Percentiles rank a stretch among this genome's conserved stretches.
Evolutionary conservation across 2,329 filamentous ascomycete species (phyloP).

Genomic region (Talaromyces sp.): DNA sequence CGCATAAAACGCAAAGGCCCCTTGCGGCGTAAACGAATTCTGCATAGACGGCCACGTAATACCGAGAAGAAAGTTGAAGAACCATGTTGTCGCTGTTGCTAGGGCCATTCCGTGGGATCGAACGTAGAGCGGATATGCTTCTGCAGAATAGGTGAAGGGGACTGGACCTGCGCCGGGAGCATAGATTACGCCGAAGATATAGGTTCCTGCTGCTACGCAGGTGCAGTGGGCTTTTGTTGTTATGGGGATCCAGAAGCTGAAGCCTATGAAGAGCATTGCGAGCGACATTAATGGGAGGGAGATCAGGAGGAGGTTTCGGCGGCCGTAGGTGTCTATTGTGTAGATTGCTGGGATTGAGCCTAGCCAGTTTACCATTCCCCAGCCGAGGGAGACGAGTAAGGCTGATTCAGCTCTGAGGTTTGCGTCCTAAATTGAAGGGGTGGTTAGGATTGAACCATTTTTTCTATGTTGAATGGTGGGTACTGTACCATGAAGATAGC

Average conservation of each 20-base stretch:
- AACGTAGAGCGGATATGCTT: constrained; percentile 65
- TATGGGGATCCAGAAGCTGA: constrained; percentile 53
- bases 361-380: constrained; percentile 67
- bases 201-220: constrained; percentile 49
- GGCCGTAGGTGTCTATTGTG: constrained; percentile 68
- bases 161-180: constrained; percentile 27
- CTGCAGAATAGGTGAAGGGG: constrained; percentile 67
- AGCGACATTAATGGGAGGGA: constrained; percentile 65
- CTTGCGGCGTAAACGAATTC: constrained; percentile 53
- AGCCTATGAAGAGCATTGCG: constrained; percentile 53
- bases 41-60: constrained; percentile 57
- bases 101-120: constrained; percentile 65
- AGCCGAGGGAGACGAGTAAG: constrained; percentile 64
- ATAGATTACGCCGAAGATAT: not conserved
- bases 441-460: constrained; percentile 2
- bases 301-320: constrained; percentile 63
- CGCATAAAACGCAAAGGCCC: constrained; percentile 61
- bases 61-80: constrained; percentile 58
- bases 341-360: constrained; percentile 66
- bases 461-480: constrained; percentile 30
- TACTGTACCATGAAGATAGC: constrained; percentile 61
- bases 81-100: constrained; percentile 59
- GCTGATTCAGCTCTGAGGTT: constrained; percentile 55
- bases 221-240: constrained; percentile 42
- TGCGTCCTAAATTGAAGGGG: constrained; percentile 32